Conservation (phyloP, 2,329 filamentous ascomycete species). For the Malbranchea cinnamomea region DNA sequence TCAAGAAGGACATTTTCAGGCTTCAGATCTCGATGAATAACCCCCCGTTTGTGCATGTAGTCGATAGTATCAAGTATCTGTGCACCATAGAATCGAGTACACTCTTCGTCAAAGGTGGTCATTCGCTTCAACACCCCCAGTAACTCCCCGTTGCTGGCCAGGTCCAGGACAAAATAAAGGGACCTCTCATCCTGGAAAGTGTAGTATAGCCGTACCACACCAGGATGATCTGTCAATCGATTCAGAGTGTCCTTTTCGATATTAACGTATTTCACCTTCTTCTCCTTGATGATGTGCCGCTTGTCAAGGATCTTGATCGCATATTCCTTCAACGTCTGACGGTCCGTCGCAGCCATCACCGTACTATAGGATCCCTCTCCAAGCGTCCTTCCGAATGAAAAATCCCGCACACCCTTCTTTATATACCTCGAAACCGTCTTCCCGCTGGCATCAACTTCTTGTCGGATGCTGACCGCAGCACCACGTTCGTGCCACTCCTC, state of each 20-base stretch:
- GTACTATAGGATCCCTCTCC: conserved; percentile 98
- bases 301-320: conserved; percentile 98
- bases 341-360: conserved; percentile 81
- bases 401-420: conserved; percentile 96
- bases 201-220: conserved; percentile 92
- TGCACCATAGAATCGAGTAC: conserved; percentile 82
- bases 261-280: conserved; percentile 99
- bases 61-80: conserved; percentile 93
- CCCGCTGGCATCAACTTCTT: conserved; percentile 74
- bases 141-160: conserved; percentile 83
- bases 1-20: conserved; percentile 94
- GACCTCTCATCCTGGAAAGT: conserved; percentile 96
- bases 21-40: conserved; percentile 93
- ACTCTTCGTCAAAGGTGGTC: conserved; percentile 87
- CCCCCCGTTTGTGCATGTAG: conserved; percentile 93
- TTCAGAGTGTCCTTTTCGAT: conserved; percentile 98
- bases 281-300: conserved; percentile 98
- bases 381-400: conserved; percentile 77
- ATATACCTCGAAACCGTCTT: conserved; percentile 68
- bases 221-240: conserved; percentile 86
- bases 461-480: conserved; percentile 67
- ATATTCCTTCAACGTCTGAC: conserved; percentile 88
- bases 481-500: conserved; percentile 96
- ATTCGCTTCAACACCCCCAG: conserved; percentile 88
- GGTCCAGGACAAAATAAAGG: conserved; percentile 88